Evolutionary conservation across 192 early-diverging fungal genomes (phyloP), one percentile per base, ranked within the genome.

Genomic region (Backusella sp.): DNA sequence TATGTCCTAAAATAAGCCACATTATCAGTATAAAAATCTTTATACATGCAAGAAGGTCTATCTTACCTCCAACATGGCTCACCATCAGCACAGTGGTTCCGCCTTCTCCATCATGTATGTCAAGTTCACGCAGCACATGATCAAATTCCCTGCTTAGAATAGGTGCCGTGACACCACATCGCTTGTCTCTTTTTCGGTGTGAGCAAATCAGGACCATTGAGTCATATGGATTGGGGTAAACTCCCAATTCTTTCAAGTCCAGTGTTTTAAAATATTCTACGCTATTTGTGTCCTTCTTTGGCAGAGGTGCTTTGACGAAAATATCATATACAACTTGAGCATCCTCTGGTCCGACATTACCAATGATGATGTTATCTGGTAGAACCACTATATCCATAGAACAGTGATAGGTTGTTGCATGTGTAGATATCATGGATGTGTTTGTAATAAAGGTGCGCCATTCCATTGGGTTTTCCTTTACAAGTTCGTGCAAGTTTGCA

Each of bases 41-140:
- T 5, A 36, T 53, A 36, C 21, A 2, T 70, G 15, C n/a, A 15
- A 49, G 5, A 15, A 49, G 5, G 17, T 21, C 44, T 30, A 72
- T 66, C 15, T 79, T 77, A 86, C 86, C 89, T 75, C 89, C 89
- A 67, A 87, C 82, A 74, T 90, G 89, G 79, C 84, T 86, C 74
- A 84, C 77, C 77, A 86, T 77, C 72, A 83, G 80, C 28, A 90
- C 79, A 46, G 76, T 73, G 0, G 77, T 77, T 23, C 83, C 85
- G 1, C 78, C 80, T 41, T 86, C 87, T 9, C 79, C 76, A 68
- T 88, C 87, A 73, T 77, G 72, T 30, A 90, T 82, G 32, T 88
- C 84, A 59, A 80, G 82, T 44, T 80, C 70, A 23, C 84, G 74
- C 65, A 90, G 73, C 30, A 85, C 66, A 2, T 82, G 70, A 30